Conservation (phyloP, 345 rosid species). For the Erysimum cheiranthoides region DNA sequence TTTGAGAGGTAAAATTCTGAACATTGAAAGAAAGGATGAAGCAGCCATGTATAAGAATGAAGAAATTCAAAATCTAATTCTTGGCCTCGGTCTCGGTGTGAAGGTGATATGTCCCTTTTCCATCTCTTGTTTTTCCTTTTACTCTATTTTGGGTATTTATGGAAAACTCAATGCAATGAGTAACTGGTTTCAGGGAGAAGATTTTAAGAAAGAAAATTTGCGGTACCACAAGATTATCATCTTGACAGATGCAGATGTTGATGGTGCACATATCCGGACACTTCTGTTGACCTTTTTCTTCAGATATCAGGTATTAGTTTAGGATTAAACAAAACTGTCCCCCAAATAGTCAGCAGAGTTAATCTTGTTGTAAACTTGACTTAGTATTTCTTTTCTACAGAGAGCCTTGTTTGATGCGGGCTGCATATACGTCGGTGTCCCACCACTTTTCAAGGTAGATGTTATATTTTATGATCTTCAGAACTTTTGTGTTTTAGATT, state of each 20-base stretch:
- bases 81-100: conserved; percentile 96
- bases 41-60: conserved; percentile 98
- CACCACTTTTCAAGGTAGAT: conserved; percentile 92
- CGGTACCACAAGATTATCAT: conserved; percentile 97
- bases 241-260: conserved; percentile 99
- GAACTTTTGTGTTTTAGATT: conserved; percentile 14
- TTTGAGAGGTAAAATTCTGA: conserved; percentile 92
- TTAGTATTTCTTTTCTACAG: conserved; percentile 52
- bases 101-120: conserved; percentile 58
- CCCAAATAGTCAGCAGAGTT: neutral
- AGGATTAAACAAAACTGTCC: neutral
- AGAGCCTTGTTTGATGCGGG: conserved; percentile 90
- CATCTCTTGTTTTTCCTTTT: conserved; percentile 12
- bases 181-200: conserved; percentile 76
- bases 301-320: conserved; percentile 85
- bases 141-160: conserved; percentile 12
- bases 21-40: conserved; percentile 93
- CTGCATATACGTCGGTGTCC: conserved; percentile 96
- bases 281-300: conserved; percentile 91
- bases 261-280: conserved; percentile 98
- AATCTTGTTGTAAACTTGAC: conserved; percentile 34
- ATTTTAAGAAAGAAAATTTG: conserved; percentile 77
- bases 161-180: conserved; percentile 21
- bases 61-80: conserved; percentile 96
- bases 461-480: conserved; percentile 25